Conservation (phyloP, 805 yeast species). For the Starmerella kuoi region DNA sequence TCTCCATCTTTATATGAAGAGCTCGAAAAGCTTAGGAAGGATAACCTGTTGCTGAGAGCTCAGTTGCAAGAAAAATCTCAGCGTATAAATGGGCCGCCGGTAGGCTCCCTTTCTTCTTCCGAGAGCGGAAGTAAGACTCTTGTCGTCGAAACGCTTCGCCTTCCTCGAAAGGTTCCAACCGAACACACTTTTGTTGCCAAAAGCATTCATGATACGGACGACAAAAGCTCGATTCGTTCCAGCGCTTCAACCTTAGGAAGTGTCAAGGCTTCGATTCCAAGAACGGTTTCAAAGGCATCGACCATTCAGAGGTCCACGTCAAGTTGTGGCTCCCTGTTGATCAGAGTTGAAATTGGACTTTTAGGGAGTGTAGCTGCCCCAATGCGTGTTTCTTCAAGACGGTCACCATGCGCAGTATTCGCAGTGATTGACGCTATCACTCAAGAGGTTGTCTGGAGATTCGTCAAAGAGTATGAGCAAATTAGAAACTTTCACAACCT, state of each 20-base stretch:
- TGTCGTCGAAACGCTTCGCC: too few species aligned
- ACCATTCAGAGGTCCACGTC: neutral
- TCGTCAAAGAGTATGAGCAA: slow-evolving; percentile 50
- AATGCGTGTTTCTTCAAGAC: neutral
- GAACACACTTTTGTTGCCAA: too few species aligned
- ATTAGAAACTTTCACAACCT: slow-evolving; percentile 49
- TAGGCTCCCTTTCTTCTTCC: too few species aligned
- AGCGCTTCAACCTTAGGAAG: neutral
- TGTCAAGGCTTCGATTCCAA: neutral
- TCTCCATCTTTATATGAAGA: too few species aligned
- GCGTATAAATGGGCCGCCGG: too few species aligned
- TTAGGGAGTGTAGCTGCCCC: slow-evolving; percentile 1
- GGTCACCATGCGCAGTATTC: slow-evolving; percentile 10
- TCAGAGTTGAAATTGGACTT: slow-evolving; percentile 12
- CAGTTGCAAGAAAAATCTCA: too few species aligned
- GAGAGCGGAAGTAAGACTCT: too few species aligned
- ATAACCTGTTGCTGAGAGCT: too few species aligned
- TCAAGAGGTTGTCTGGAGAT: slow-evolving; percentile 60
- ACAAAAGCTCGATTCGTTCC: neutral
- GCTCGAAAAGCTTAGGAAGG: too few species aligned
- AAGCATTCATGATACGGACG: too few species aligned
- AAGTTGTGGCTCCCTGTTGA: neutral
- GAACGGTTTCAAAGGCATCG: neutral
- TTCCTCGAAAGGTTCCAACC: too few species aligned
- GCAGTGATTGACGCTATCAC: slow-evolving; percentile 39